phyloP scores from a whole-genome alignment of 2,329 filamentous ascomycete genomes.

The Apiospora arundinis region DNA sequence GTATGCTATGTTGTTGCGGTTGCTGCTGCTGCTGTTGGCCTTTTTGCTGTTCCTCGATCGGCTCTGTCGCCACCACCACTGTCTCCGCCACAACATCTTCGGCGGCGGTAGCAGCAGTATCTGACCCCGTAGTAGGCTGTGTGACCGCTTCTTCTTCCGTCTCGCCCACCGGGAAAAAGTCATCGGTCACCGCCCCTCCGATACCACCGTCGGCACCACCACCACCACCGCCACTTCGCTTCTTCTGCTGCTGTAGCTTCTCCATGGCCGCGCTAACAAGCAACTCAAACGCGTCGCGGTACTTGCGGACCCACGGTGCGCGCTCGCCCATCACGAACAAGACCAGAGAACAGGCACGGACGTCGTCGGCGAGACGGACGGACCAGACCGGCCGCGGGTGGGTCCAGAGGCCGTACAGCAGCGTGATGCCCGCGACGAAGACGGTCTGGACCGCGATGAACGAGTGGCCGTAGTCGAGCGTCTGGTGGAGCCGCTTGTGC shows the following conservation, averaged over 20 bases:
- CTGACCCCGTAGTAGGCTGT: neutral
- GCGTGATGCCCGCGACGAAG: constrained; percentile 49
- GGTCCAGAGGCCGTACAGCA: constrained; percentile 48
- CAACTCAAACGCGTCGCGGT: constrained; percentile 54
- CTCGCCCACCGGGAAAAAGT: neutral
- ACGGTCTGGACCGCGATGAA: constrained; percentile 51
- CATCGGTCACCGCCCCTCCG: constrained; percentile 14
- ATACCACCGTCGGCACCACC: constrained; percentile 31
- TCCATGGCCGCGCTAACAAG: constrained; percentile 54
- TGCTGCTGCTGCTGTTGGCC: neutral
- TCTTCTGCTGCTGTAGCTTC: constrained; percentile 45
- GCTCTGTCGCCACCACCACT: neutral
- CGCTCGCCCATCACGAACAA: constrained; percentile 57
- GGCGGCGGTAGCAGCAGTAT: no score
- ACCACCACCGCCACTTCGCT: no score
- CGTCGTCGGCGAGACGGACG: constrained; percentile 54
- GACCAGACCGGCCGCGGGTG: constrained; percentile 54
- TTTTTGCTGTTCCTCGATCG: neutral
- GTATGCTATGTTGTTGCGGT: neutral
- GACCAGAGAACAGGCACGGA: constrained; percentile 55
- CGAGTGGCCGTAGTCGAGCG: constrained; percentile 47
- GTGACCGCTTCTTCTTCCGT: neutral
- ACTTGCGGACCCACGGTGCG: constrained; percentile 53
- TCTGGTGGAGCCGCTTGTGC: constrained; percentile 49
- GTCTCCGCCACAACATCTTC: neutral